Base-by-base conservation (phyloP, 805 yeast species). In the Kuraishia ogatae region DNA sequence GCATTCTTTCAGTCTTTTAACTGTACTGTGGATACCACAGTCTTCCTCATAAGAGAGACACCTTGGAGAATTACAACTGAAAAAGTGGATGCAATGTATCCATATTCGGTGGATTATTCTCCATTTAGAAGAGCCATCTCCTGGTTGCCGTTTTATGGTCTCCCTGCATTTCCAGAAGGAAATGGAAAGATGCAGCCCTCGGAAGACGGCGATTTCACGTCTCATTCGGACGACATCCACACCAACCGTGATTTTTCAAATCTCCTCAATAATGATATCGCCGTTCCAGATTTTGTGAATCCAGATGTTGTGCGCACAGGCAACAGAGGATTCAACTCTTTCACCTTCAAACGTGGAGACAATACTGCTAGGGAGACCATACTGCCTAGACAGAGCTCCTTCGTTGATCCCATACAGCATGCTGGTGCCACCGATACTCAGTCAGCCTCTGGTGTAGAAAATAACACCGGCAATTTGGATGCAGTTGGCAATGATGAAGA, bases 1-100 rank as follows among this genome's bases (percentile, higher is more conserved):
- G 87, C 94, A 0, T 83, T 84, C 60, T 81, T 85, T 74, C 91
- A 87, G 67, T 92, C 96, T 1, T 77, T 88, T 61, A 86, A 86
- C 67, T 91, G 96, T 51, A 74, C 84, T 26, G 83, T 91, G 24
- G 96, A 91, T 64, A 76, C 91, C 0, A 56, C 80, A 19, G 96
- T 90, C 11, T 91, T 89, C 65, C 71, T 87, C 39, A 79, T 83
- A 58, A 75, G 96, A 55, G 97, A 91, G 65, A 77, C 74, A 56
- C 96, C 96, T 1, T 89, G 96, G 96, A 73, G 73, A 50, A 58
- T 65, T 51, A 62, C 64, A 53, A 62, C 60, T 17, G 15, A 53
- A 2, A 55, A 59, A 11, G 64, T 70, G 0, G 71, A 67, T 15
- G 54, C 58, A 17, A 57, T 60, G 13, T 61, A 61, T 11, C 54